Percentiles rank a stretch among this genome's conserved stretches.
These are phyloP conservation scores for Stachybotrys chartarum DNA, from an alignment of 2,329 filamentous ascomycete genomes.

Conservation along the genomic window DNA sequence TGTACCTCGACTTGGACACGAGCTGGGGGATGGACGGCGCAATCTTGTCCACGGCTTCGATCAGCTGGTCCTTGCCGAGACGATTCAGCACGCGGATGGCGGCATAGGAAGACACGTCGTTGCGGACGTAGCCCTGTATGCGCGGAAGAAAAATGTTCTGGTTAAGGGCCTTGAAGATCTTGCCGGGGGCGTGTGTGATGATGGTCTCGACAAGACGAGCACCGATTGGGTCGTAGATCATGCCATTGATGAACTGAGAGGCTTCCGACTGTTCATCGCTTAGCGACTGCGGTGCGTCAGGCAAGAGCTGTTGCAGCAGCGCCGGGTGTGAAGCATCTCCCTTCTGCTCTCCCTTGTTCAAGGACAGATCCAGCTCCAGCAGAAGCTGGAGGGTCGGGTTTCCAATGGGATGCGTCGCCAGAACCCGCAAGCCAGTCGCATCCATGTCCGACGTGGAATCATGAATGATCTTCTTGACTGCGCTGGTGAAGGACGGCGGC, in stretches of 20 bases:
- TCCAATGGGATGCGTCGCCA: conserved; percentile 83
- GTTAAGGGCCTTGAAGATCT: conserved; percentile 85
- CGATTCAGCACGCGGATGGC: conserved; percentile 77
- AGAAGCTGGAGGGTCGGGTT: conserved; percentile 91
- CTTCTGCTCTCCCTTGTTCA: conserved; percentile 51
- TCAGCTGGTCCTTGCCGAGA: conserved; percentile 78
- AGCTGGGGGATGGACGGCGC: conserved; percentile 65
- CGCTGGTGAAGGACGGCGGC: conserved; percentile 69
- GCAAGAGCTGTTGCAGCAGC: conserved; percentile 70
- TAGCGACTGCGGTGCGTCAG: conserved; percentile 65
- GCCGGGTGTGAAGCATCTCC: conserved; percentile 31
- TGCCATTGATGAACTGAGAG: conserved; percentile 69
- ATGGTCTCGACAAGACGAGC: conserved; percentile 86
- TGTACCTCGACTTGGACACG: conserved; percentile 67
- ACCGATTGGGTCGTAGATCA: conserved; percentile 85
- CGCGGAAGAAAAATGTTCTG: conserved; percentile 71
- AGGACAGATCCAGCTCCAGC: conserved; percentile 74
- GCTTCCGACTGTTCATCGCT: conserved; percentile 66
- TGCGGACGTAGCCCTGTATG: conserved; percentile 74
- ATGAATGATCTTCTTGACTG: conserved; percentile 73
- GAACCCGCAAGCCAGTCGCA: conserved; percentile 69
- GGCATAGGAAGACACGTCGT: conserved; percentile 85
- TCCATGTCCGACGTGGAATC: conserved; percentile 72
- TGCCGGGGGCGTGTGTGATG: conserved; percentile 72
- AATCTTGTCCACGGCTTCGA: conserved; percentile 64